phyloP scores from a whole-genome alignment of 2,329 filamentous ascomycete genomes.

The Paramyrothecium roridum region DNA sequence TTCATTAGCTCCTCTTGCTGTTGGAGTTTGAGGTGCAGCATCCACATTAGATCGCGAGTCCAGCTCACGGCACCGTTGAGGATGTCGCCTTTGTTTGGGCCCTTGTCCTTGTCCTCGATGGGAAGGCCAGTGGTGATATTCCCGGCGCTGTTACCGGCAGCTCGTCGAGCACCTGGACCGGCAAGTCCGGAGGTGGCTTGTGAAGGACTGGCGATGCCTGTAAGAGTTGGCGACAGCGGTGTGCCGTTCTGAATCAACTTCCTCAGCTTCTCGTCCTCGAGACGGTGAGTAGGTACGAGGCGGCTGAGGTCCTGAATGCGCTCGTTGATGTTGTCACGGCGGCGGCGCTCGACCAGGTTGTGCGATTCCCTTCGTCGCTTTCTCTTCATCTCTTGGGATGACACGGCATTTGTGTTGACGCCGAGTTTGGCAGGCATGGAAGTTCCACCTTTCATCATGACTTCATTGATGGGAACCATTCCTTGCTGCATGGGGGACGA shows the following conservation, averaged over 20 bases:
- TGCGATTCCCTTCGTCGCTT: constrained; percentile 90
- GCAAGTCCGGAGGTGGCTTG: constrained; percentile 84
- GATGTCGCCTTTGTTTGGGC: constrained; percentile 97
- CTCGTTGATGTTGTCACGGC: constrained; percentile 98
- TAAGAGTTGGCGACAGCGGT: constrained; percentile 79
- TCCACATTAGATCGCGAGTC: constrained; percentile 98
- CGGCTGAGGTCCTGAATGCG: constrained; percentile 95
- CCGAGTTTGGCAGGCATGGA: constrained; percentile 87
- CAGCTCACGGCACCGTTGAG: constrained; percentile 95
- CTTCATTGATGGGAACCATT: constrained; percentile 79
- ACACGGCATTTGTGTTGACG: constrained; percentile 49
- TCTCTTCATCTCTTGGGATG: constrained; percentile 90
- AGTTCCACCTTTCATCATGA: constrained; percentile 81
- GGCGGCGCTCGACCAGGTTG: constrained; percentile 90
- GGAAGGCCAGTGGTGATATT: constrained; percentile 92
- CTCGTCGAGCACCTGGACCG: constrained; percentile 77
- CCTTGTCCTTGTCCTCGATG: constrained; percentile 96
- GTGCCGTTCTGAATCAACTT: constrained; percentile 93
- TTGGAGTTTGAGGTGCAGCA: constrained; percentile 83
- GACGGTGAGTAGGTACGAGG: constrained; percentile 83
- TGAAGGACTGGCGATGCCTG: constrained; percentile 64
- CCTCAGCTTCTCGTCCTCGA: constrained; percentile 95
- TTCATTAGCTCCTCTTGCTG: constrained; percentile 86
- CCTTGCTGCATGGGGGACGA: constrained; percentile 73
- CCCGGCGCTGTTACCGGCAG: constrained; percentile 64